Evolutionary conservation across 768 basidiomycete genomes (phyloP).

Genomic region (Candolleomyces aberdarensis): DNA sequence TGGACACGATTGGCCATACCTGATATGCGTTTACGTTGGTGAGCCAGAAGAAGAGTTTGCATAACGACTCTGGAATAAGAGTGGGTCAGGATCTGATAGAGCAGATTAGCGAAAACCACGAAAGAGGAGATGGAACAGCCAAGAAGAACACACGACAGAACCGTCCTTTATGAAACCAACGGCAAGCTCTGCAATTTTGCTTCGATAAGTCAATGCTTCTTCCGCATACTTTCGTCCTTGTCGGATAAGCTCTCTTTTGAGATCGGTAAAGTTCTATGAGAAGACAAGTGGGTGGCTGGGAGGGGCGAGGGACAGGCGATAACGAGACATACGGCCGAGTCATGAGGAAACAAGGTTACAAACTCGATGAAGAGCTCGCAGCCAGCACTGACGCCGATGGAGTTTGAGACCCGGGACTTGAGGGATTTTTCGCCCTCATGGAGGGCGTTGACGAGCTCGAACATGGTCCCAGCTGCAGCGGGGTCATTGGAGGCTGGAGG

Average conservation of each 20-base stretch:
- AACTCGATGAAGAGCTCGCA: slow-evolving; percentile 90
- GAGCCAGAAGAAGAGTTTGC: slow-evolving; percentile 86
- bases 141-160: slow-evolving; percentile 59
- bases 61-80: slow-evolving; percentile 96
- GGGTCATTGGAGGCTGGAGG: slow-evolving; percentile 7
- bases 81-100: slow-evolving; percentile 86
- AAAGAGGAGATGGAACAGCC: slow-evolving; percentile 4
- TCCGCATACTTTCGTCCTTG: slow-evolving; percentile 77
- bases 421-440: slow-evolving; percentile 70
- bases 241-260: slow-evolving; percentile 78
- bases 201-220: slow-evolving; percentile 81
- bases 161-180: slow-evolving; percentile 94
- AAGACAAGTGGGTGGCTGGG: slow-evolving; percentile 9
- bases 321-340: slow-evolving; percentile 59
- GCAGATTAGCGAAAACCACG: slow-evolving; percentile 8
- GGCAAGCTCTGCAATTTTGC: slow-evolving; percentile 86
- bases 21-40: slow-evolving; percentile 88
- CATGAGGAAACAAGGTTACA: slow-evolving; percentile 80
- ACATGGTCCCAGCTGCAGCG: slow-evolving; percentile 80
- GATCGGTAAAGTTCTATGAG: slow-evolving; percentile 71
- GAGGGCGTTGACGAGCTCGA: slow-evolving; percentile 84
- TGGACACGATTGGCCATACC: slow-evolving; percentile 30
- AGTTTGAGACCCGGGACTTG: slow-evolving; percentile 62
- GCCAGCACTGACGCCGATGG: slow-evolving; percentile 85
- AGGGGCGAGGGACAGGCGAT: slow-evolving; percentile 4